Percentiles rank a stretch among this genome's conserved stretches.
phyloP scores from a whole-genome alignment of 225 moss, liverwort and hornwort genomes.

The Pleurozium schreberi region DNA sequence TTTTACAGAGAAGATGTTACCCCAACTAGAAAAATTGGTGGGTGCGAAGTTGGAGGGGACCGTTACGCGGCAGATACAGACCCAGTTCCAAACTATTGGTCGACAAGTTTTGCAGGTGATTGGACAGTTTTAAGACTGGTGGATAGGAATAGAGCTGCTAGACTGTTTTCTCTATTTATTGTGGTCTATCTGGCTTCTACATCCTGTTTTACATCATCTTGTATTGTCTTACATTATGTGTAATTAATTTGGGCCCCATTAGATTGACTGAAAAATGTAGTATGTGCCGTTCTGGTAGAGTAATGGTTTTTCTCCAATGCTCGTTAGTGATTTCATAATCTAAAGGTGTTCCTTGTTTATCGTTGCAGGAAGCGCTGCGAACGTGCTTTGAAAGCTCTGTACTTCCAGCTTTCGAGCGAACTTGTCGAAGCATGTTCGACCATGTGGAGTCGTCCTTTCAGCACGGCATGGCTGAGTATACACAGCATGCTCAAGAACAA shows the following conservation, averaged over 20 bases:
- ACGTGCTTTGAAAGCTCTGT: conserved; percentile 76
- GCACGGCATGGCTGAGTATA: conserved; percentile 82
- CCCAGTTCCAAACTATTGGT: conserved; percentile 67
- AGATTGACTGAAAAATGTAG: not conserved
- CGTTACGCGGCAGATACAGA: conserved; percentile 79
- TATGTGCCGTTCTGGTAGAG: not conserved
- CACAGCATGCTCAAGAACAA: conserved; percentile 76
- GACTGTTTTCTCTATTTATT: not conserved
- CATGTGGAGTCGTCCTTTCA: conserved; percentile 87
- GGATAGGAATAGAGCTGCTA: not conserved
- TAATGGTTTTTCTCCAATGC: not conserved
- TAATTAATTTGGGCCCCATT: not conserved
- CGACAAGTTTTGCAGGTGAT: conserved; percentile 90
- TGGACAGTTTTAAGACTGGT: not conserved
- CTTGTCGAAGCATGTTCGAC: conserved; percentile 89
- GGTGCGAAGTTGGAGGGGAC: conserved; percentile 72
- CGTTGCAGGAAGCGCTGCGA: conserved; percentile 67
- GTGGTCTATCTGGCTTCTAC: not conserved
- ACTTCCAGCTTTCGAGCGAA: conserved; percentile 83
- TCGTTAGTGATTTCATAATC: not conserved
- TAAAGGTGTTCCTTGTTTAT: not conserved
- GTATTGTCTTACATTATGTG: not conserved
- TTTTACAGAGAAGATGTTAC: conserved; percentile 69
- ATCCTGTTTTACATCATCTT: not conserved
- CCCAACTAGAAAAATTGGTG: conserved; percentile 81